Base-by-base conservation (phyloP, 1,284 basidiomycete species). In the Xerocomus amazonicus region DNA sequence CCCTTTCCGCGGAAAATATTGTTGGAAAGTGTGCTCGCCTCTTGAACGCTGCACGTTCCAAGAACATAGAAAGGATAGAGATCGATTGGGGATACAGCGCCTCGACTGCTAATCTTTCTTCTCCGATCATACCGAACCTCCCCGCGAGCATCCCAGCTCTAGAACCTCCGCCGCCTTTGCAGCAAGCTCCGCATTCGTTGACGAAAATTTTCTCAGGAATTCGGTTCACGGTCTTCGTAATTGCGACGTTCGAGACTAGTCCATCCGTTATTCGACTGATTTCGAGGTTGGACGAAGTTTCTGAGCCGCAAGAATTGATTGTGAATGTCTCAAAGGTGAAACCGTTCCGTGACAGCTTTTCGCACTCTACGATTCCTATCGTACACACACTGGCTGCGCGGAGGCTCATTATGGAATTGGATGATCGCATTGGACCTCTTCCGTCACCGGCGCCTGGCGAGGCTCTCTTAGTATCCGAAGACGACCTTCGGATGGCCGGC, bases 301-400 rank as follows among this genome's bases (percentile, higher is more conserved):
- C 59, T 7, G 56, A 58, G 8, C 40, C 59, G 7, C 66, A 75
- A 34, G 61, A 73, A 38, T 42, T 73, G 3, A 48, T 44, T 0
- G 70, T 83, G 13, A 62, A 63, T 1, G 69, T 83, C 16, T 59
- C 55, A 7, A 64, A 56, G 9, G 68, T 76, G 33, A 68, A 72
- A 45, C 65, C 75, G 1, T 65, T 63, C 16, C 51, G 45, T 19
- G 59, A 66, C 32, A 53, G 51, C 13, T 57, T 64, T 35, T 40
- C 51, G 1, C n/a, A 56, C 28, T 59, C 62, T 5, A 51, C 58
- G 4, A 45, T 73, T 10, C 72, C 74, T 1, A 61, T 77, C 19
- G 60, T 83, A 9, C 82, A 84, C 54, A 72, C 74, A 0, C 65
- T 83, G n/a, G 75, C 77, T 3, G 81, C 79, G 0, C 73, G 74